Conservation (phyloP, 129 eudicot species). For the Flaveria brownii region DNA sequence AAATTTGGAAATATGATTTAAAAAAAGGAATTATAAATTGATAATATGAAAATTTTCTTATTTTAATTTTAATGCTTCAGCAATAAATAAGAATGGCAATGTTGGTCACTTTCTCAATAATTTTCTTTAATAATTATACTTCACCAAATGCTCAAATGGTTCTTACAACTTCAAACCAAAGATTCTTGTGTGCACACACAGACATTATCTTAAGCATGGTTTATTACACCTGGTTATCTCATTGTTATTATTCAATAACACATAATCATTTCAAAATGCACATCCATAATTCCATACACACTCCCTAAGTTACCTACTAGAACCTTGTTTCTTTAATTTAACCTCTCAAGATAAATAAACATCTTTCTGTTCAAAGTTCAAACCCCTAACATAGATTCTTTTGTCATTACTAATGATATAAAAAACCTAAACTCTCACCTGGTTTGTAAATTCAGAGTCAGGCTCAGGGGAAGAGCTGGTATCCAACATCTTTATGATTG, state of each 20-base stretch:
- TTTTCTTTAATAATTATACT: background rate
- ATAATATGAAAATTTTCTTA: background rate
- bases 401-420: background rate
- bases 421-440: slow-evolving; percentile 33
- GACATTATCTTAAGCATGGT: background rate
- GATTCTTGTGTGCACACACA: background rate
- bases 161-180: background rate
- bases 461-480: slow-evolving; percentile 50
- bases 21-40: background rate
- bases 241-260: background rate
- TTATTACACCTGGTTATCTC: background rate
- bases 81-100: background rate
- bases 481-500: slow-evolving; percentile 58
- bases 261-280: background rate
- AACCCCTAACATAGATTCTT: background rate
- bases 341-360: background rate
- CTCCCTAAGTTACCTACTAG: background rate
- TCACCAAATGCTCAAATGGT: background rate
- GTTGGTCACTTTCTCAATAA: background rate
- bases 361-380: background rate
- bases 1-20: background rate
- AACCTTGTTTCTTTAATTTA: background rate
- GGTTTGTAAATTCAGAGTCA: slow-evolving; percentile 49
- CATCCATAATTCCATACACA: background rate
- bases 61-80: background rate